Evolutionary conservation across 192 early-diverging fungal genomes (phyloP), one percentile per base, ranked within the genome.

Genomic region (Coemansia sp.): DNA sequence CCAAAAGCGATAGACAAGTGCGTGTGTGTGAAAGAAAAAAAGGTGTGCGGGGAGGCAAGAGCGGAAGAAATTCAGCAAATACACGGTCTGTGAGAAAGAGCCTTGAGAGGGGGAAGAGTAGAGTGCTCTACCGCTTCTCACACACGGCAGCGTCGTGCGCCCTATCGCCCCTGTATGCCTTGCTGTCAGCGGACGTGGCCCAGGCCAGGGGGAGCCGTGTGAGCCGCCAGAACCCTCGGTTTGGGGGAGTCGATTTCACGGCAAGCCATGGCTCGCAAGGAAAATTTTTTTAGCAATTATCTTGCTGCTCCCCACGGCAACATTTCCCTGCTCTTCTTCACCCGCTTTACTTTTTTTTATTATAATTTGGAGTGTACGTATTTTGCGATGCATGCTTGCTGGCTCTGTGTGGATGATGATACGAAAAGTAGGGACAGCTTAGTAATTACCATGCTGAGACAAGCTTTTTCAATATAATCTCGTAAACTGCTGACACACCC

Each of bases 401-500:
- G 26, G 9, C 13, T n/a, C 14, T 39, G 41, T 68, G 72, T 75
- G 72, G 13, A 66, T 76, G 73, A 76, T 76, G 73, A 76, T n/a
- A 42, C 56, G 18, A 62, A 68, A 69, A 70, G 73, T 76, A 76
- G 73, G 73, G 73, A 76, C 73, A 76, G 37, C 73, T 61, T 61
- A 70, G 60, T 26, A 28, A 45, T 28, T 43, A 13, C 36, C 26
- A 41, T 76, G 73, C 59, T 62, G 68, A 76, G 26, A 25, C 70
- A 66, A 68, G 52, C 43, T 61, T 76, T 65, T 68, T 20, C 28
- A 23, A 52, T 36, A 69, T 56, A 55, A 67, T 74, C 66, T 75
- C 73, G 73, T 68, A 61, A 36, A 21, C 58, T 38, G 16, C 39
- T 47, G 20, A 43, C 55, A 18, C 42, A 6, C 33, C 4, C 25